Base-by-base conservation (phyloP, 495 filamentous ascomycete species). In the Neurospora africana region DNA sequence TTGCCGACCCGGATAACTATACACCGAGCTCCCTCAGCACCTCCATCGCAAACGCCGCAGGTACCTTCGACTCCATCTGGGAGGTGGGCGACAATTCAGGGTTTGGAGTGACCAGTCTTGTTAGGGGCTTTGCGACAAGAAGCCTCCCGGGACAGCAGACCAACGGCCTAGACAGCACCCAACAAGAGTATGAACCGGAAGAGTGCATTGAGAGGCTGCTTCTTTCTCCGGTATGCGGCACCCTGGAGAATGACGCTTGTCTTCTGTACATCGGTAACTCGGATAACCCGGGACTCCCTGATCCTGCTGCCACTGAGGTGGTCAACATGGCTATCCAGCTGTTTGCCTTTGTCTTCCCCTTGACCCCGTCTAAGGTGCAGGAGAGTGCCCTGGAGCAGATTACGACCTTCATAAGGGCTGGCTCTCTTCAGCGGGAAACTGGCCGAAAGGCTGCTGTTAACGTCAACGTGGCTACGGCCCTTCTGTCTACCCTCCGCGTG, bases 321-420 rank as follows among this genome's bases (percentile, higher is more conserved):
- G 92, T 98, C 38, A 97, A 98, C 73, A 88, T 94, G 77, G 94
- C 95, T 23, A 96, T 98, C 71, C 89, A 92, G 47, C 84, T 98
- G 1, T 99, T 99, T 80, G 93, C 93, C 10, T 90, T 96, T 69
- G 91, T 93, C 39, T 89, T 98, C 68, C 93, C 95, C 17, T 83
- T 97, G 13, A 95, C 97, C 39, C 89, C 91, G 0, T 85, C 93
- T 2, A 97, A 93, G 75, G 92, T 99, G 13, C 95, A 99, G 77
- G 95, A 98, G 79, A 96, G 95, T 76, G 92, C 95, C 30, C 85
- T 98, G 10, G 96, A 98, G 77, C 96, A 98, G 76, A 87, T 99
- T 65, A 89, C 92, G 5, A 95, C 92, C 0, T 96, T 94, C 74
- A 83, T 97, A 5, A 90, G 92, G 6, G 92, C 94, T 13, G 87